phyloP scores from a whole-genome alignment of 176 grass and related monocot species.

The Oryza coarctata region DNA sequence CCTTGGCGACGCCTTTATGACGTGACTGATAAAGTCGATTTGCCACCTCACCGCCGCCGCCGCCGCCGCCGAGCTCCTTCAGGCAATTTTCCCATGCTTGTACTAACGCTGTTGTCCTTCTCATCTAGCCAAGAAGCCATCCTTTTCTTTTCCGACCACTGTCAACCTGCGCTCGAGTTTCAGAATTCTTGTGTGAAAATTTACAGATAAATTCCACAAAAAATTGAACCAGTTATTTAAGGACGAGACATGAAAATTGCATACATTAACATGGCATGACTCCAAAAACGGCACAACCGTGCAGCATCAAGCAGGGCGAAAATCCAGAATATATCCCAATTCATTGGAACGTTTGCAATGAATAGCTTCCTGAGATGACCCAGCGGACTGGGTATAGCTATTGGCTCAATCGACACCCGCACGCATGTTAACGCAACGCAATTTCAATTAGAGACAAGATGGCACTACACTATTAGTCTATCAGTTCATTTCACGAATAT shows the following conservation, averaged over 20 bases:
- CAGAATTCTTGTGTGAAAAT: not conserved
- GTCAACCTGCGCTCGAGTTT: constrained; percentile 26
- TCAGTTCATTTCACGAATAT: too few relatives aligned
- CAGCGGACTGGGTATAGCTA: not conserved
- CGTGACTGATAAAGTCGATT: not conserved
- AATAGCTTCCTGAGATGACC: constrained; percentile 14
- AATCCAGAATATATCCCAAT: constrained; percentile 20
- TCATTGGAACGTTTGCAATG: constrained; percentile 18
- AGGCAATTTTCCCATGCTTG: too few relatives aligned
- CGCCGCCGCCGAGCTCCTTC: constrained; percentile 6
- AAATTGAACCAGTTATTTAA: too few relatives aligned
- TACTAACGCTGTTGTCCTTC: not conserved
- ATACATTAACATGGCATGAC: constrained; percentile 9
- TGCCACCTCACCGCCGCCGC: constrained; percentile 11
- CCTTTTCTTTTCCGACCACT: not conserved
- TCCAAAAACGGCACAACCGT: constrained; percentile 15
- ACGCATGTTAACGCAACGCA: not conserved
- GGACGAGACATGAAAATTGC: not conserved
- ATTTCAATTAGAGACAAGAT: not conserved
- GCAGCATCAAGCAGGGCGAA: constrained; percentile 14
- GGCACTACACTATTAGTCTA: too few relatives aligned
- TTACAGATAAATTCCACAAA: not conserved
- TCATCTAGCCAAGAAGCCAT: not conserved
- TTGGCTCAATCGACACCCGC: constrained; percentile 36
- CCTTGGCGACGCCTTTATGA: not conserved